Percentiles rank a stretch among this genome's conserved stretches.
Conservation (phyloP, 208 protist species). For the Wallacemonas collosoma region DNA sequence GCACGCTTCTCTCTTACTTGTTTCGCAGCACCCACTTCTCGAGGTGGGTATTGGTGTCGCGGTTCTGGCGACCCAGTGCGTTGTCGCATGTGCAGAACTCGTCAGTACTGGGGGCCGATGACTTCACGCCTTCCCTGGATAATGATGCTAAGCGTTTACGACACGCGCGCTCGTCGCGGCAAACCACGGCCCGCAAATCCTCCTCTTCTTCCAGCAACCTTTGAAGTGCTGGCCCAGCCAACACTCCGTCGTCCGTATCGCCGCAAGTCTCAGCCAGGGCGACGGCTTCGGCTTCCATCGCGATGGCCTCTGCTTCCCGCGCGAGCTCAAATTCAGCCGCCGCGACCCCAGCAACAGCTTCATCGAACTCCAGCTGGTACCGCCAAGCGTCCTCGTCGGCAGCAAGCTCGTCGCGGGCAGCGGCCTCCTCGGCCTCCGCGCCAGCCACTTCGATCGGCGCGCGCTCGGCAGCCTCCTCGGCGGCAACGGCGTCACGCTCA, state of each 20-base stretch:
- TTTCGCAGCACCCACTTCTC: constrained; percentile 55
- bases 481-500: constrained; percentile 29
- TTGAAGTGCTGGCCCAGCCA: background rate
- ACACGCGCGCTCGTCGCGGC: background rate
- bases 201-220: constrained; percentile 33
- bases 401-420: constrained; percentile 6
- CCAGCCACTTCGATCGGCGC: constrained; percentile 15
- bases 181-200: constrained; percentile 35
- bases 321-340: background rate
- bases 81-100: constrained; percentile 1
- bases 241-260: background rate
- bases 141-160: background rate
- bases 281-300: background rate
- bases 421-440: constrained; percentile 25
- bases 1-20: constrained; percentile 15
- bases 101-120: background rate
- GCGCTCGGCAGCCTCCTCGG: constrained; percentile 31
- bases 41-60: constrained; percentile 12
- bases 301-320: background rate
- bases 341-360: constrained; percentile 13
- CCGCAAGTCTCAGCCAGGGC: background rate
- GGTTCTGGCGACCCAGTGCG: background rate
- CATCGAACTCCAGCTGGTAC: background rate
- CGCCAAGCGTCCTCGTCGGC: background rate
- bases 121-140: background rate